phyloP scores from a whole-genome alignment of 129 eudicot genomes.

The Chrysanthemum lavandulifolium region DNA sequence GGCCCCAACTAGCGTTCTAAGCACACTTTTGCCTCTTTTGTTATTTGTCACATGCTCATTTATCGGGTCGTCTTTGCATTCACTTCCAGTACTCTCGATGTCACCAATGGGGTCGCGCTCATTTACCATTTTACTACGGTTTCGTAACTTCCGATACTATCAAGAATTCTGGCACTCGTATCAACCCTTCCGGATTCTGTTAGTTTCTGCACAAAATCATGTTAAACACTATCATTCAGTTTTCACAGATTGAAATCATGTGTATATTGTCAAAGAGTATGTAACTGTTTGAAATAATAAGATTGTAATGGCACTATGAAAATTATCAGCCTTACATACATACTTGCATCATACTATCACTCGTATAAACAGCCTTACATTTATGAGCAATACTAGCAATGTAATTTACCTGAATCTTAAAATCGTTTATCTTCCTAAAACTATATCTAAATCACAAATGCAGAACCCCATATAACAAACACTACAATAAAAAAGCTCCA shows the following conservation, averaged over 20 bases:
- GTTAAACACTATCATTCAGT: background rate
- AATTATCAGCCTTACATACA: too few species aligned
- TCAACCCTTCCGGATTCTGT: slow-evolving; percentile 4
- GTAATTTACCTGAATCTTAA: too few species aligned
- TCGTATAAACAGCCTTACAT: too few species aligned
- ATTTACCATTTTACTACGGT: slow-evolving; percentile 27
- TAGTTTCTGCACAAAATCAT: slow-evolving; percentile 18
- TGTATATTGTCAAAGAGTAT: background rate
- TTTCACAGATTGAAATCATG: background rate
- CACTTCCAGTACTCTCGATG: slow-evolving; percentile 39
- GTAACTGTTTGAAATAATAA: background rate
- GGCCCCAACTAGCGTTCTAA: slow-evolving; percentile 35
- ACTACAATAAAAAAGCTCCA: too few species aligned
- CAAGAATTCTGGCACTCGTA: slow-evolving; percentile 2
- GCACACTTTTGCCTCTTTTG: slow-evolving; percentile 25
- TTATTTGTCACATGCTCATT: slow-evolving; percentile 18
- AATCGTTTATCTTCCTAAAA: background rate
- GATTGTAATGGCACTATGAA: background rate
- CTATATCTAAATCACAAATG: background rate
- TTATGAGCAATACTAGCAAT: too few species aligned
- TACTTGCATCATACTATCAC: too few species aligned
- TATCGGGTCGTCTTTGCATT: slow-evolving; percentile 26
- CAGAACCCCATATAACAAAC: background rate
- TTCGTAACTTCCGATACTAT: slow-evolving; percentile 29
- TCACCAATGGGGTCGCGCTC: slow-evolving; percentile 34